Evolutionary conservation across 495 filamentous ascomycete species (phyloP).

Genomic region (Neohortaea acidophila): DNA sequence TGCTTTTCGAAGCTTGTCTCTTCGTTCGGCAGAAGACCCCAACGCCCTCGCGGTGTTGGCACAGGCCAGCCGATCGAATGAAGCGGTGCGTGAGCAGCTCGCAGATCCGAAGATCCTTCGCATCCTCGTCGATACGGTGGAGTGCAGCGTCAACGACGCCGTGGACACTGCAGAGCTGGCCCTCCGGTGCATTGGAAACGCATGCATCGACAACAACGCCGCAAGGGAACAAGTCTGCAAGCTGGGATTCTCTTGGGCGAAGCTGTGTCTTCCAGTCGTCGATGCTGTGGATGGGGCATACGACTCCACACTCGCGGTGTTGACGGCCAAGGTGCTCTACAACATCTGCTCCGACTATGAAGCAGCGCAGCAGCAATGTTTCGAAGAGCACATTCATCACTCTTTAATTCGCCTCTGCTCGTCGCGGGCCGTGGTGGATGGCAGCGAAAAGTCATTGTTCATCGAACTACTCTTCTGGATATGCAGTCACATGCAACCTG

Average conservation of each 20-base stretch:
- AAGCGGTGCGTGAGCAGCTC: too few relatives aligned
- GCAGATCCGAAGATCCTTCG: too few relatives aligned
- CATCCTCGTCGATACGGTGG: too few relatives aligned
- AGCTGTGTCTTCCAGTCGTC: not conserved
- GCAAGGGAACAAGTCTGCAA: slow-evolving; percentile 1
- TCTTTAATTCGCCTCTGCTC: slow-evolving; percentile 1
- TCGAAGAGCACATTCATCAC: slow-evolving; percentile 1
- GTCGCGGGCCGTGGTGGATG: not conserved
- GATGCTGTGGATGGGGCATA: not conserved
- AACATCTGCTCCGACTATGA: slow-evolving; percentile 15
- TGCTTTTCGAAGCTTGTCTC: too few relatives aligned
- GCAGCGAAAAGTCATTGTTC: not conserved
- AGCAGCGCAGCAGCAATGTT: slow-evolving; percentile 7
- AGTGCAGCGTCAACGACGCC: slow-evolving; percentile 2
- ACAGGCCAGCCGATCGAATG: too few relatives aligned
- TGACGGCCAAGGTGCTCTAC: slow-evolving; percentile 12
- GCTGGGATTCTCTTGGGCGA: slow-evolving; percentile 8
- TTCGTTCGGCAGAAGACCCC: too few relatives aligned
- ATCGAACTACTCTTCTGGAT: slow-evolving; percentile 14
- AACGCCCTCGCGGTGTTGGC: too few relatives aligned
- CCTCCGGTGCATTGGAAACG: slow-evolving; percentile 16
- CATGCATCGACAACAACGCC: slow-evolving; percentile 14
- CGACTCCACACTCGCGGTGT: not conserved
- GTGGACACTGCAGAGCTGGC: not conserved
- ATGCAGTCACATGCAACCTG: not conserved